phyloP scores from a whole-genome alignment of 2,329 filamentous ascomycete genomes.

The Fusarium camptoceras region DNA sequence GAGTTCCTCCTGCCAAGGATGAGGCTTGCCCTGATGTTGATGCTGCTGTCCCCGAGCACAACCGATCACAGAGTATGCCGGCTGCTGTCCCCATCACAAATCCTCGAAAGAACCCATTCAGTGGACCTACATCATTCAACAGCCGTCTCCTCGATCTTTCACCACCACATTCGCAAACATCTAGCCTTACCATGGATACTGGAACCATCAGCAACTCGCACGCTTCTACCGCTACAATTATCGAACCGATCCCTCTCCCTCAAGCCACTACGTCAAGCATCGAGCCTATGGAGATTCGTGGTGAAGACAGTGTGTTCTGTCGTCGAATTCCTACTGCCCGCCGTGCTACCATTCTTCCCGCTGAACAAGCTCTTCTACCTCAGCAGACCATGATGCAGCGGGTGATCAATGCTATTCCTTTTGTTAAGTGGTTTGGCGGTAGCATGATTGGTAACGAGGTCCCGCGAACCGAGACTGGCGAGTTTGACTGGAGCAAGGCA shows the following conservation, averaged over 20 bases:
- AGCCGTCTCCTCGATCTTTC: slow-evolving; percentile 56
- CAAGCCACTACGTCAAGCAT: slow-evolving; percentile 38
- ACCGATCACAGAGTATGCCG: slow-evolving; percentile 54
- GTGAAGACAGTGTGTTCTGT: slow-evolving; percentile 62
- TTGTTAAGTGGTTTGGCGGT: slow-evolving; percentile 78
- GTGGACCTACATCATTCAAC: slow-evolving; percentile 52
- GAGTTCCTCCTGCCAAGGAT: slow-evolving; percentile 72
- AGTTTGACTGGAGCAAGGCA: slow-evolving; percentile 79
- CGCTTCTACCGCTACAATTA: slow-evolving; percentile 60
- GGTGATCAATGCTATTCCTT: slow-evolving; percentile 72
- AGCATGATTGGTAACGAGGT: slow-evolving; percentile 81
- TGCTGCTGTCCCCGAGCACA: slow-evolving; percentile 49
- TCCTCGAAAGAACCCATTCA: slow-evolving; percentile 44
- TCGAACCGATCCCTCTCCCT: slow-evolving; percentile 45
- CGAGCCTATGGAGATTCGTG: slow-evolving; percentile 48
- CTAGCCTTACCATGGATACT: slow-evolving; percentile 69
- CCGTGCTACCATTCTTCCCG: slow-evolving; percentile 72
- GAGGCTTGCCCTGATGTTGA: slow-evolving; percentile 69
- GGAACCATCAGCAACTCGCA: slow-evolving; percentile 61
- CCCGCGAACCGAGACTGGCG: slow-evolving; percentile 77
- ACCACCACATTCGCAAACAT: slow-evolving; percentile 60
- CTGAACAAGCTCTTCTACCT: slow-evolving; percentile 77
- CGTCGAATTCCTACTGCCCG: slow-evolving; percentile 75
- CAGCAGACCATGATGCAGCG: slow-evolving; percentile 74
- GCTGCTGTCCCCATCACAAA: slow-evolving; percentile 43